A percentile compares a stretch with the other conserved stretches of the same genome.
Evolutionary conservation across 306 rosid genomes (phyloP).

Genomic region (Cajanus cajan): DNA sequence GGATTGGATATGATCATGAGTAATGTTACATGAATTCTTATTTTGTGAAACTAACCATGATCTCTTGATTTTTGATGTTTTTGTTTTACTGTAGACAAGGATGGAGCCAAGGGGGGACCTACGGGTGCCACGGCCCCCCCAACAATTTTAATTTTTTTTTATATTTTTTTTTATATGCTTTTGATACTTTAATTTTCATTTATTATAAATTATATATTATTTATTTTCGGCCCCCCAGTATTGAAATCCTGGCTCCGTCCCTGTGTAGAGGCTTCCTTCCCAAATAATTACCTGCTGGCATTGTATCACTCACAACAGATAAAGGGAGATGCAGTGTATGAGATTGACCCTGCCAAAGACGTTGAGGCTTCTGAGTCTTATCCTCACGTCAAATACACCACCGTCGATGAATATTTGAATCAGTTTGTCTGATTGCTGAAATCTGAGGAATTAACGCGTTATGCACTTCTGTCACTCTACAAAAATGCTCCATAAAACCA

Average conservation of each 20-base stretch:
- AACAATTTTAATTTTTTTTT: too few species aligned
- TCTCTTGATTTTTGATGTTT: background rate
- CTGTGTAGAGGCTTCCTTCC: conserved; percentile 39
- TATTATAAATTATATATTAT: too few species aligned
- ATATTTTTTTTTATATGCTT: too few species aligned
- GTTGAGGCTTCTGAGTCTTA: conserved; percentile 43
- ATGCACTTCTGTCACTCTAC: background rate
- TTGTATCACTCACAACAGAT: conserved; percentile 37
- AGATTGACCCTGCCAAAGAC: conserved; percentile 41
- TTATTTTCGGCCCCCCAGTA: too few species aligned
- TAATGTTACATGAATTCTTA: background rate
- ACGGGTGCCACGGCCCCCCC: too few species aligned
- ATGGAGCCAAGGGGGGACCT: too few species aligned
- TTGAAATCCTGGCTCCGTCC: too few species aligned
- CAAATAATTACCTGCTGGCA: conserved; percentile 33
- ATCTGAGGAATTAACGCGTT: background rate
- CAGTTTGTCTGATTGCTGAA: conserved; percentile 33
- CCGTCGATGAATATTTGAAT: conserved; percentile 28
- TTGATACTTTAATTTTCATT: too few species aligned
- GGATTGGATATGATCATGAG: background rate
- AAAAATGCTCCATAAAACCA: background rate
- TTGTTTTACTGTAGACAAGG: conserved; percentile 19
- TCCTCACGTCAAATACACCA: conserved; percentile 47
- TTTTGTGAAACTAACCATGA: background rate
- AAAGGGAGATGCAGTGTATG: conserved; percentile 47